Percentiles rank a stretch among this genome's conserved stretches.
Conservation (phyloP, 1,139 yeast species). For the Sugiyamaella grinbergsii region DNA sequence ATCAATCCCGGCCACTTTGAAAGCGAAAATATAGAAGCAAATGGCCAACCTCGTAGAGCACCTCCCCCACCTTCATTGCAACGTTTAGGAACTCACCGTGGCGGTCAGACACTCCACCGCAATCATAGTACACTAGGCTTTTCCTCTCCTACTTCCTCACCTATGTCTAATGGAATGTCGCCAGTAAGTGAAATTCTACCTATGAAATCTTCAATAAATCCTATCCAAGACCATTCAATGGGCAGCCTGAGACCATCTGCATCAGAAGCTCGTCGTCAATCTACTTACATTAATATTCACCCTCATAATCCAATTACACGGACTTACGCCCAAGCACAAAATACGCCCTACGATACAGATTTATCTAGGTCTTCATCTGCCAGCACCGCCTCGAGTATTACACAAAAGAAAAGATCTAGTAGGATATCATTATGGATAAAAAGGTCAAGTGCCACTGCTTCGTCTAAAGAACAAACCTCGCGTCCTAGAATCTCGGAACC, state of each 20-base stretch:
- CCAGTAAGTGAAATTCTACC: not conserved
- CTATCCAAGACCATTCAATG: not conserved
- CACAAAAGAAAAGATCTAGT: constrained; percentile 23
- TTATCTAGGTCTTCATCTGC: not conserved
- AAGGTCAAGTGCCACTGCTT: constrained; percentile 18
- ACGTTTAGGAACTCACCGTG: not conserved
- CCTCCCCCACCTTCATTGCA: constrained; percentile 15
- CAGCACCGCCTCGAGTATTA: constrained; percentile 1
- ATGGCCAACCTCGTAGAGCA: constrained; percentile 4
- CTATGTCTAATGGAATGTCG: not conserved
- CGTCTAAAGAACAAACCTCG: constrained; percentile 3
- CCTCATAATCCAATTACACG: constrained; percentile 13
- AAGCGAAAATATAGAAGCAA: not conserved
- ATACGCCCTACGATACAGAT: not conserved
- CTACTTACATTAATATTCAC: constrained; percentile 14
- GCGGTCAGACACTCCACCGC: not conserved
- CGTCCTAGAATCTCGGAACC: constrained; percentile 33
- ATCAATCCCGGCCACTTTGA: constrained; percentile 3
- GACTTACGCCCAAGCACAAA: not conserved
- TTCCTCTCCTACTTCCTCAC: not conserved
- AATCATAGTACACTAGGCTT: constrained; percentile 6
- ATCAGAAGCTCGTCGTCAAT: constrained; percentile 10
- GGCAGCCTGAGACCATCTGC: constrained; percentile 4
- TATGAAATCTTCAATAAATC: constrained; percentile 1
- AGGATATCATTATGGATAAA: constrained; percentile 27